Conservation (phyloP, 768 basidiomycete genomes). For the Suillus subaureus region DNA sequence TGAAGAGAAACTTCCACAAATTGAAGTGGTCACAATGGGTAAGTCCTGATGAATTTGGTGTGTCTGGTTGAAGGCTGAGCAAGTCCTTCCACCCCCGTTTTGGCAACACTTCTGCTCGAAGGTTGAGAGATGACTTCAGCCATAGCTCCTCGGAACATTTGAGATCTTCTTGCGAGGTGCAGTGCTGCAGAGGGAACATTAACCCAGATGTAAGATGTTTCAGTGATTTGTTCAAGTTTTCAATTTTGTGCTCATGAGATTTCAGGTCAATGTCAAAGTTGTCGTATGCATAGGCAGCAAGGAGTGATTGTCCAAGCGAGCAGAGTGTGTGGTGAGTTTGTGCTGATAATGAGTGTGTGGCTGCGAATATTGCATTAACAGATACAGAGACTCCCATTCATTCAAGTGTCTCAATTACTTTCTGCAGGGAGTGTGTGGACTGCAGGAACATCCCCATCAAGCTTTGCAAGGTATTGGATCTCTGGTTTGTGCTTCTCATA, state of each 20-base stretch:
- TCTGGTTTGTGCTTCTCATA: constrained; percentile 32
- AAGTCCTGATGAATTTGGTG: constrained; percentile 17
- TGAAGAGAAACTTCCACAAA: constrained; percentile 19
- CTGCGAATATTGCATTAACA: constrained; percentile 24
- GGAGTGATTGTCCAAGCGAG: constrained; percentile 26
- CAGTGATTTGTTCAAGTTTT: constrained; percentile 23
- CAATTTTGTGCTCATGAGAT: constrained; percentile 29
- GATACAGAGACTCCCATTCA: constrained; percentile 36
- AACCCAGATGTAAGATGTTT: constrained; percentile 28
- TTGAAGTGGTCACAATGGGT: constrained; percentile 26
- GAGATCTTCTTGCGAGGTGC: constrained; percentile 28
- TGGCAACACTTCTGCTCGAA: neutral
- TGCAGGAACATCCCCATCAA: constrained; percentile 23
- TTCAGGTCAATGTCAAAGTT: constrained; percentile 46
- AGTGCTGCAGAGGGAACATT: constrained; percentile 24
- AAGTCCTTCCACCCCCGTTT: constrained; percentile 5
- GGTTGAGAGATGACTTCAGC: constrained; percentile 29
- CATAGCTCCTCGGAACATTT: constrained; percentile 35
- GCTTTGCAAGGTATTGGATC: constrained; percentile 18
- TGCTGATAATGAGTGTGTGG: constrained; percentile 30
- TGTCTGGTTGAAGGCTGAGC: constrained; percentile 21
- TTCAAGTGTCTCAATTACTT: constrained; percentile 32
- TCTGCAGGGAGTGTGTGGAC: constrained; percentile 29
- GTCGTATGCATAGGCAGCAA: constrained; percentile 39
- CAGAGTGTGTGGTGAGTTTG: constrained; percentile 20